Percentiles rank a stretch among this genome's conserved stretches.
phyloP scores from a whole-genome alignment of 2,329 filamentous ascomycete genomes.

The Diplocarpon mali region DNA sequence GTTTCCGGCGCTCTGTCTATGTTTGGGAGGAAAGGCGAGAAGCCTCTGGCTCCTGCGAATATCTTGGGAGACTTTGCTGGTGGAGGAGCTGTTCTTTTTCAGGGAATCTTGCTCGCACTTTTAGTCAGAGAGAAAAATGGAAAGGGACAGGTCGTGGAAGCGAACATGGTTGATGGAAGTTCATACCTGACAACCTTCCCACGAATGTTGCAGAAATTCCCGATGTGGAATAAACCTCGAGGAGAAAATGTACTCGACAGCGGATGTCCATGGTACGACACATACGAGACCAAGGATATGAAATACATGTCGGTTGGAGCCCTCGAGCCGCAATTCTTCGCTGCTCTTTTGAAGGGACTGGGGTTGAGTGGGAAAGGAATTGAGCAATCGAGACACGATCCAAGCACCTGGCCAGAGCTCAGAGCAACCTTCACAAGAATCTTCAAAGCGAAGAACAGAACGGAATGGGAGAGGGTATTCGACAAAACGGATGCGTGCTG shows the following conservation, averaged over 20 bases:
- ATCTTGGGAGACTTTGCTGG: conserved; percentile 86
- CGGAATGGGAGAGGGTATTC: conserved; percentile 77
- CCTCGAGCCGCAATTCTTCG: conserved; percentile 79
- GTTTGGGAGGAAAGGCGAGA: conserved; percentile 58
- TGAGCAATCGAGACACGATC: conserved; percentile 46
- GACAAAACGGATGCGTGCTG: conserved; percentile 88
- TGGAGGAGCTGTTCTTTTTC: conserved; percentile 70
- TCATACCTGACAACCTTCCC: conserved; percentile 72
- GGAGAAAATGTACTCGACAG: conserved; percentile 75
- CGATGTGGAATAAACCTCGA: conserved; percentile 49
- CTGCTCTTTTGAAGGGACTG: conserved; percentile 54
- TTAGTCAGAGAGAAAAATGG: conserved; percentile 53
- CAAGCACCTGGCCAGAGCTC: conserved; percentile 56
- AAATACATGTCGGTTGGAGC: conserved; percentile 81
- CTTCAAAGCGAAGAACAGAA: conserved; percentile 60
- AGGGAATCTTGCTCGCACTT: conserved; percentile 74
- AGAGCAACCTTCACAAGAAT: conserved; percentile 44
- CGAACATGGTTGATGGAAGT: conserved; percentile 91
- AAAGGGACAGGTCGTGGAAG: conserved; percentile 78
- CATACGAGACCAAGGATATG: conserved; percentile 73
- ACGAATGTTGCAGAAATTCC: conserved; percentile 52
- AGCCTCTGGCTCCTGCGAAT: conserved; percentile 71
- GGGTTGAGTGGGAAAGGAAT: conserved; percentile 42
- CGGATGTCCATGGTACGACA: conserved; percentile 80
- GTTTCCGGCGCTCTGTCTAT: conserved; percentile 70